Base-by-base conservation (phyloP, 345 rosid genomes). In the Euphorbia pulcherrima region DNA sequence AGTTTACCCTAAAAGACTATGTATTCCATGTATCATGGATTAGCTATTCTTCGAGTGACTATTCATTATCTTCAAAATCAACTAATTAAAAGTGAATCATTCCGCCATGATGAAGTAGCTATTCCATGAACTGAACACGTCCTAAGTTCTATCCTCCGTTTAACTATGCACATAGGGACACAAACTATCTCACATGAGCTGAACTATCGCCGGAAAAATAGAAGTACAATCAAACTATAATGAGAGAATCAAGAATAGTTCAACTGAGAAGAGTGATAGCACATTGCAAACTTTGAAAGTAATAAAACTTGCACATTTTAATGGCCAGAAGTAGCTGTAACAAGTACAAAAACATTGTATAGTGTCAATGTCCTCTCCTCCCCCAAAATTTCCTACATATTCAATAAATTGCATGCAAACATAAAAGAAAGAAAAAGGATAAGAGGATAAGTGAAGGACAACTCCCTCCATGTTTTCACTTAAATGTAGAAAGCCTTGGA, bases 401-500 rank as follows among this genome's bases (percentile, higher is more conserved):
- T 53, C 71, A 70, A 55, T n/a, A 60, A 63, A 50, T 60, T 64
- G 10, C 50, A 10, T n/a, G 21, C 16, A 11, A 57, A 50, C 64
- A 60, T 44, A 20, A 54, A 28, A 33, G 13, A 46, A 4, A 21
- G 26, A 47, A 70, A 14, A 21, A 11, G 39, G 40, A 35, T 46
- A 30, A 26, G 41, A 13, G 69, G 29, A 20, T 26, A 60, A 57
- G 55, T 17, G 28, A 60, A 21, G 37, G 51, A 40, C 35, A 29
- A 62, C 16, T 16, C 60, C 51, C 47, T 20, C 7, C 56, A 65
- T 50, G 65, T 29, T 72, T 54, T 85, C 83, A 89, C 59, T 92
- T 92, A 72, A 92, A 92, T 28, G 98, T 90, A 39, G 96, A 90
- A 35, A 92, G 75, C 83, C 96, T 83, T 68, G 98, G 96, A 74